These are phyloP conservation scores for Aureobasidium leucospermi DNA, from an alignment of 2,329 filamentous ascomycete genomes.

Conservation along the genomic window DNA sequence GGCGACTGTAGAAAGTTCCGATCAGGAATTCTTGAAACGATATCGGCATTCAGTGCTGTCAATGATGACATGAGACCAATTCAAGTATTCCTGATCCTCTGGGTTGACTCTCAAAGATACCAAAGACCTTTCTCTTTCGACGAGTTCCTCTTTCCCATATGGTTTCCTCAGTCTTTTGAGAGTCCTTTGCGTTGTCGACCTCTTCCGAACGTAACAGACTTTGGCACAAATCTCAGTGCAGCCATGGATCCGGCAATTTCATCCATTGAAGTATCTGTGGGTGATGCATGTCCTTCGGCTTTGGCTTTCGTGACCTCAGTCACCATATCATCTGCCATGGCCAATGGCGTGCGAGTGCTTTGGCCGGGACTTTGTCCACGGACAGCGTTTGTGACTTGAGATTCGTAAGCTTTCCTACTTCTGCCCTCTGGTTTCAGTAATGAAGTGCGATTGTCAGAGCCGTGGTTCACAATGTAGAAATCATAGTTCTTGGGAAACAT, in stretches of 20 bases:
- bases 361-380: background rate
- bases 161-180: slow-evolving; percentile 34
- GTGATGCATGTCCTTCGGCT: no score
- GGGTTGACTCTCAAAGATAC: background rate
- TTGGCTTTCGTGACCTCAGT: background rate
- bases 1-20: background rate
- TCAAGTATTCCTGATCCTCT: background rate
- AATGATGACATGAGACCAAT: background rate
- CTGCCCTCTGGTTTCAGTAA: slow-evolving; percentile 55
- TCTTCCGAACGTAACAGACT: slow-evolving; percentile 58
- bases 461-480: slow-evolving; percentile 77
- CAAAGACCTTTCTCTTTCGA: background rate
- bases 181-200: slow-evolving; percentile 49
- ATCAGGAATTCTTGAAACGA: background rate
- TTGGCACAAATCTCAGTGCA: slow-evolving; percentile 62
- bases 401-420: background rate
- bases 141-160: background rate
- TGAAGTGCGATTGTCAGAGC: slow-evolving; percentile 78
- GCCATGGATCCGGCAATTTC: slow-evolving; percentile 62
- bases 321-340: background rate
- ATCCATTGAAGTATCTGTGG: slow-evolving; percentile 38
- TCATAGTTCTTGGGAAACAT: slow-evolving; percentile 81
- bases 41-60: background rate
- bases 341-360: background rate
- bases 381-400: no score